Base-by-base conservation (phyloP, 1,139 yeast genomes). In the Diutina sp. region DNA sequence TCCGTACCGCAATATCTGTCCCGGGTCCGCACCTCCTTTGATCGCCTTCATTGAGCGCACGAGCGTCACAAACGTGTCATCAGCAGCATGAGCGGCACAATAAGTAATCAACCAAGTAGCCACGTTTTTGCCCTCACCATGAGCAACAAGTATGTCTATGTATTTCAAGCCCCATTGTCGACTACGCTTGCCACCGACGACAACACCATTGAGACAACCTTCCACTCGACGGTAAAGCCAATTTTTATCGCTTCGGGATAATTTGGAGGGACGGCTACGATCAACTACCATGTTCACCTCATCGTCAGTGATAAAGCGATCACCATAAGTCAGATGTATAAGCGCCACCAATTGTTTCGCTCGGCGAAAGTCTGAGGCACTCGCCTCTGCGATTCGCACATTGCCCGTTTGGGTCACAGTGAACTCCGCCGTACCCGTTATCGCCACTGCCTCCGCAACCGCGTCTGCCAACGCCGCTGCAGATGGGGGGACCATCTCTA, bases 401-500 rank as follows among this genome's bases (percentile, higher is more conserved):
- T 35, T 35, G 11, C 41, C 41, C 41, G 41, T 9, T 35, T 35
- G 41, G 16, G 41, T 11, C n/a, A 35, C n/a, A 11, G 41, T n/a
- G 41, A 35, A 35, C n/a, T 12, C 16, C 6, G n/a, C 41, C 16
- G 41, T 35, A 12, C 41, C 41, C n/a, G 41, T 35, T 1, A n/a
- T 5, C n/a, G 41, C 12, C 14, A 35, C 41, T 11, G 25, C 21
- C n/a, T n/a, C 25, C 25, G 46, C 16, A 9, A 71, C 48, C 5
- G 75, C 71, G 2, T 38, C 30, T 1, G 28, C 28, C 21, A 71
- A 58, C 53, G 73, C 73, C 4, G 35, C 29, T 1, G 54, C 46
- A 0, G 58, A 52, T 29, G 74, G 63, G 2, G 62, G 58, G 7
- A 59, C 48, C 32, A 76, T 62, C 52, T 67, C 64, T 61, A 72